Percentiles rank a stretch among this genome's conserved stretches.
phyloP scores from a whole-genome alignment of 352 stramenopile genomes.

The Globisporangium barbulae region DNA sequence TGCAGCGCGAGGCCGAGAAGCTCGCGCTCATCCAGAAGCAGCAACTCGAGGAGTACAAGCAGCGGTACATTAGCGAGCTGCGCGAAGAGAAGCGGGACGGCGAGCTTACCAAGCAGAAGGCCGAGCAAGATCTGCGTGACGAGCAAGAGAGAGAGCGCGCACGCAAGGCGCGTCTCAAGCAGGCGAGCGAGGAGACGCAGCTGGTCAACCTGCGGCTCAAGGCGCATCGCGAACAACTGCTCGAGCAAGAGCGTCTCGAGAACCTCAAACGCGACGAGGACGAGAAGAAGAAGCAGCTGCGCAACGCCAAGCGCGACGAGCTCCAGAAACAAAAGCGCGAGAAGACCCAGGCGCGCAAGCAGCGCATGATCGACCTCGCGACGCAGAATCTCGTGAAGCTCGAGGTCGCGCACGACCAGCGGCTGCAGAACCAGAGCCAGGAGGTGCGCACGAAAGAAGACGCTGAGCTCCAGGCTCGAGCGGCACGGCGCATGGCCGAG shows the following conservation, averaged over 20 bases:
- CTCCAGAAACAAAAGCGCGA: conserved; percentile 60
- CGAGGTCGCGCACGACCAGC: conserved; percentile 55
- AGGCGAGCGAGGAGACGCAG: conserved; percentile 59
- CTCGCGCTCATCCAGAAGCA: conserved; percentile 63
- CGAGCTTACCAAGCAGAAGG: conserved; percentile 57
- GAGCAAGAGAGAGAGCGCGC: conserved; percentile 51
- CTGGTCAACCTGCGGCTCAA: conserved; percentile 65
- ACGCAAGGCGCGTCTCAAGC: conserved; percentile 38
- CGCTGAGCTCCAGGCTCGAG: conserved; percentile 46
- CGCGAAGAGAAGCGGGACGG: conserved; percentile 73
- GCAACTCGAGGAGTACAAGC: conserved; percentile 84
- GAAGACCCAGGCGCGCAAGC: conserved; percentile 55
- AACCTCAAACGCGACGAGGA: conserved; percentile 71
- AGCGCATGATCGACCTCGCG: conserved; percentile 83
- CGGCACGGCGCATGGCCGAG: conserved; percentile 59
- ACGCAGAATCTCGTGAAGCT: conserved; percentile 70
- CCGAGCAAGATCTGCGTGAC: conserved; percentile 51
- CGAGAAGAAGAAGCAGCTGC: conserved; percentile 63
- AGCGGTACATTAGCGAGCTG: conserved; percentile 72
- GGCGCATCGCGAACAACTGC: conserved; percentile 48
- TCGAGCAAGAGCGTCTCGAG: conserved; percentile 58
- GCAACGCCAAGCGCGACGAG: conserved; percentile 58
- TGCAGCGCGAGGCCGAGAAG: conserved; percentile 42
- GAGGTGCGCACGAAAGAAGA: conserved; percentile 78
- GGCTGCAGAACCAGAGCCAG: conserved; percentile 60